phyloP scores from a whole-genome alignment of 1,284 basidiomycete species.

The Ceratobasidium sp. region DNA sequence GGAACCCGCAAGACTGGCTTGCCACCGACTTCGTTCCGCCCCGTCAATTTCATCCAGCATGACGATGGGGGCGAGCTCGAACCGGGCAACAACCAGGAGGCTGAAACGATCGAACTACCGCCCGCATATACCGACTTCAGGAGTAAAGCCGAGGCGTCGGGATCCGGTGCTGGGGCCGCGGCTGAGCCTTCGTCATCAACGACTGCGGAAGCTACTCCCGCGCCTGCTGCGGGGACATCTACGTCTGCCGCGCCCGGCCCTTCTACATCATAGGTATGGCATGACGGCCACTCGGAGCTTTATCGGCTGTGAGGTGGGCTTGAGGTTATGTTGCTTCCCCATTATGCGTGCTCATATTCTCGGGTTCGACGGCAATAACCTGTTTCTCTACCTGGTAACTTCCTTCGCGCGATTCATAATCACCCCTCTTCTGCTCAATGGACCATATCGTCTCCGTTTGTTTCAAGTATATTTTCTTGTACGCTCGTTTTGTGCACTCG shows the following conservation, averaged over 20 bases:
- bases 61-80: conserved; percentile 70
- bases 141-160: conserved; percentile 39
- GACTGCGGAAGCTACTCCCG: not conserved
- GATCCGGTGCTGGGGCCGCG: not conserved
- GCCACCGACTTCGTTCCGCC: conserved; percentile 53
- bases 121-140: conserved; percentile 75
- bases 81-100: conserved; percentile 48
- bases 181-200: not conserved
- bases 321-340: not conserved
- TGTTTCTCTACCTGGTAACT: conserved; percentile 8
- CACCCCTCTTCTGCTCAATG: not conserved
- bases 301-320: conserved; percentile 26
- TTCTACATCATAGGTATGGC: conserved; percentile 8
- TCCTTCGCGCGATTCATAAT: conserved; percentile 9
- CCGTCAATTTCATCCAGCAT: conserved; percentile 80
- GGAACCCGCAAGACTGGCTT: conserved; percentile 47
- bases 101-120: conserved; percentile 69
- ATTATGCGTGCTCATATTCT: conserved; percentile 17
- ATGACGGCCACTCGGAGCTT: conserved; percentile 10
- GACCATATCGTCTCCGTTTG: conserved; percentile 21
- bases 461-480: conserved; percentile 26
- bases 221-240: not conserved
- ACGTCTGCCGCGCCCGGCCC: not conserved
- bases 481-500: conserved; percentile 22
- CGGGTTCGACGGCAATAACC: not conserved